A percentile compares a stretch with the other conserved stretches of the same genome.
These are phyloP conservation scores for Raffaelea arxii DNA, from an alignment of 2,329 filamentous ascomycete genomes.

Conservation along the genomic window DNA sequence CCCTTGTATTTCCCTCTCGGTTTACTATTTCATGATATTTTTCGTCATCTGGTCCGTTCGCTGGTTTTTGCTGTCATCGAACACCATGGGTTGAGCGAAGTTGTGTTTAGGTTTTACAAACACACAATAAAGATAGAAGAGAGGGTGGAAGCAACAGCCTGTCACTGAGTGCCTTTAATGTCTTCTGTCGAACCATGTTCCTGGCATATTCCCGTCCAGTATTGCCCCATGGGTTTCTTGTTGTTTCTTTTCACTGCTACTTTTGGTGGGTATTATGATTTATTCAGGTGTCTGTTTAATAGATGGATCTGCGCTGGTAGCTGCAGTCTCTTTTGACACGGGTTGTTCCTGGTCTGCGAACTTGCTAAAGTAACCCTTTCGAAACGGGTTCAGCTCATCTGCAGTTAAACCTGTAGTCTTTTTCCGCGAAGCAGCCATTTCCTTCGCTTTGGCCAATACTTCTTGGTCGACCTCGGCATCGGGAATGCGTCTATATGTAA, in stretches of 20 bases:
- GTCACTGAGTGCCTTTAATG: no score
- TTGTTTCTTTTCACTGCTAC: conserved; percentile 13
- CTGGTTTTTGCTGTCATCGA: not conserved
- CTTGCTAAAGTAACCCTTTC: conserved; percentile 47
- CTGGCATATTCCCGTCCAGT: no score
- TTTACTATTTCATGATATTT: conserved; percentile 13
- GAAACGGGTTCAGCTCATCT: conserved; percentile 52
- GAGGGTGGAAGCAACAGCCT: no score
- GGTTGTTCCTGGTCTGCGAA: conserved; percentile 26
- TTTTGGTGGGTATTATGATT: no score
- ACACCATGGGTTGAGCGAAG: not conserved
- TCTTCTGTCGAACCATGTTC: no score
- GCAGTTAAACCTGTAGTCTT: conserved; percentile 36
- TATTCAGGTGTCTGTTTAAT: no score
- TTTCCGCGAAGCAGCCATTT: conserved; percentile 18
- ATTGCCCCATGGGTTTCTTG: no score
- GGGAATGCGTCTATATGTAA: conserved; percentile 70
- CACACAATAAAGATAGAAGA: no score
- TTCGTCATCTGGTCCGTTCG: not conserved
- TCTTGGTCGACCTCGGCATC: conserved; percentile 43
- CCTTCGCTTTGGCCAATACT: conserved; percentile 24
- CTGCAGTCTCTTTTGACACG: conserved; percentile 4
- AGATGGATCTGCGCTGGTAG: no score
- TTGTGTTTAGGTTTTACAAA: not conserved
- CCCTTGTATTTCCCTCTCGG: not conserved